phyloP scores from a whole-genome alignment of 148 eudicot species.

The Persicaria tinctoria region DNA sequence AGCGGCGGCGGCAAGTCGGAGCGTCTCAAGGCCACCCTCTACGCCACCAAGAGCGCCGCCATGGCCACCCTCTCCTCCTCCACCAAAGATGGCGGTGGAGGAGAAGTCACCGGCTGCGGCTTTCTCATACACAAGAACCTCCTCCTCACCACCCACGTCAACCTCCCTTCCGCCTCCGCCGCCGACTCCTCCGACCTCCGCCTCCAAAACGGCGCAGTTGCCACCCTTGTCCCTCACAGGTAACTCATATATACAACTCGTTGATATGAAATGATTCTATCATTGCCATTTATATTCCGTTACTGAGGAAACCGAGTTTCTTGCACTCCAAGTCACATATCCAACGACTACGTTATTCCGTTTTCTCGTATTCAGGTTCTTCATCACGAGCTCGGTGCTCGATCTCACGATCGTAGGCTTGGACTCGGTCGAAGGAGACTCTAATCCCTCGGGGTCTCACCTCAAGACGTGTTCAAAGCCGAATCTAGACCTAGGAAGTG shows the following conservation, averaged over 20 bases:
- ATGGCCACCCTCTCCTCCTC: conserved; percentile 46
- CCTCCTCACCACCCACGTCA: conserved; percentile 71
- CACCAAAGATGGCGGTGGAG: conserved; percentile 14
- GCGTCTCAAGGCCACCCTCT: conserved; percentile 60
- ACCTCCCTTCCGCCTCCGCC: conserved; percentile 66
- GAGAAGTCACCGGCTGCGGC: conserved; percentile 42
- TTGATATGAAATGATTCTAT: background rate
- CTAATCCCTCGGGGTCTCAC: conserved; percentile 44
- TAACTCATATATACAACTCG: conserved; percentile 5
- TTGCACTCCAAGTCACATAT: too few relatives aligned
- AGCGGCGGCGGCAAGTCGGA: conserved; percentile 87
- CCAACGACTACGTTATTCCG: background rate
- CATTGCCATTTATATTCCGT: background rate
- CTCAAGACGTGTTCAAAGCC: conserved; percentile 64
- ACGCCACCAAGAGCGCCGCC: conserved; percentile 51
- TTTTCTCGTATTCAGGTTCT: conserved; percentile 45
- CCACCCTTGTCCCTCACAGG: conserved; percentile 80
- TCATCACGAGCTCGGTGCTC: conserved; percentile 89
- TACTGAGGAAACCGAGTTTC: too few relatives aligned
- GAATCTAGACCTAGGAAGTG: conserved; percentile 65
- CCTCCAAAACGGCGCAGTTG: conserved; percentile 63
- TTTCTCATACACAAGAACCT: conserved; percentile 74
- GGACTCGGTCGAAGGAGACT: conserved; percentile 71
- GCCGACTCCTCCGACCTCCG: conserved; percentile 78
- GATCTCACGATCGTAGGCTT: conserved; percentile 89